Percentiles rank a stretch among this genome's conserved stretches.
These are phyloP conservation scores for Filosporella fistucella DNA, from an alignment of 495 filamentous ascomycete genomes.

Conservation along the genomic window DNA sequence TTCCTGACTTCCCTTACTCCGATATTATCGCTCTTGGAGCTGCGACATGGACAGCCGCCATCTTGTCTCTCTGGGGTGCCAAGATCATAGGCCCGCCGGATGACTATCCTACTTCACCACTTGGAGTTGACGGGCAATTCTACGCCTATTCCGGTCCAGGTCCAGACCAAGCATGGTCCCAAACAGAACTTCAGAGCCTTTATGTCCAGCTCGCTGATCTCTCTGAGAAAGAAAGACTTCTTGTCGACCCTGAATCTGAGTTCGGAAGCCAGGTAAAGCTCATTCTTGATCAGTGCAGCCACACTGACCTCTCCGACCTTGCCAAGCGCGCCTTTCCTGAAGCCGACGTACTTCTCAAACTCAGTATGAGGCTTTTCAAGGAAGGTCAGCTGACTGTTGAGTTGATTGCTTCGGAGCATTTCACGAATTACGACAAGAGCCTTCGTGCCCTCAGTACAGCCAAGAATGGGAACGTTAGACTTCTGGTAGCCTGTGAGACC, in stretches of 20 bases:
- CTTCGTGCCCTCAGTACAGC: neutral
- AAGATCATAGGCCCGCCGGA: neutral
- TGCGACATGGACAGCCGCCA: constrained; percentile 49
- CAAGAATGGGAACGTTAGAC: neutral
- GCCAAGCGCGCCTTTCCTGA: neutral
- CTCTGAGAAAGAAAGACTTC: neutral
- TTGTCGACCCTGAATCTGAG: constrained; percentile 28
- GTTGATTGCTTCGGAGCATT: neutral
- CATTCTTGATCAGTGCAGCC: neutral
- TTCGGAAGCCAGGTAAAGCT: constrained; percentile 43
- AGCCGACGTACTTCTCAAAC: neutral
- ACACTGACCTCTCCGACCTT: neutral
- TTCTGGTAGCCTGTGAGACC: constrained; percentile 1
- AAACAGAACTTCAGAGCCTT: constrained; percentile 47
- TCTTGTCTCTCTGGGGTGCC: constrained; percentile 37
- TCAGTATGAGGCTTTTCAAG: neutral
- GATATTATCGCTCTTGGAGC: constrained; percentile 44
- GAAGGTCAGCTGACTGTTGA: neutral
- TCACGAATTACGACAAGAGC: neutral
- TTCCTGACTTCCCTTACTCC: constrained; percentile 38
- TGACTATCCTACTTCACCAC: neutral
- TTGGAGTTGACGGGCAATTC: constrained; percentile 24
- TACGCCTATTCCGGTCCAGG: constrained; percentile 40
- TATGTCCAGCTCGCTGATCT: constrained; percentile 23
- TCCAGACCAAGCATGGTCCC: constrained; percentile 41